phyloP scores from a whole-genome alignment of 73 alveolate species.

The Effrenium voratum region DNA sequence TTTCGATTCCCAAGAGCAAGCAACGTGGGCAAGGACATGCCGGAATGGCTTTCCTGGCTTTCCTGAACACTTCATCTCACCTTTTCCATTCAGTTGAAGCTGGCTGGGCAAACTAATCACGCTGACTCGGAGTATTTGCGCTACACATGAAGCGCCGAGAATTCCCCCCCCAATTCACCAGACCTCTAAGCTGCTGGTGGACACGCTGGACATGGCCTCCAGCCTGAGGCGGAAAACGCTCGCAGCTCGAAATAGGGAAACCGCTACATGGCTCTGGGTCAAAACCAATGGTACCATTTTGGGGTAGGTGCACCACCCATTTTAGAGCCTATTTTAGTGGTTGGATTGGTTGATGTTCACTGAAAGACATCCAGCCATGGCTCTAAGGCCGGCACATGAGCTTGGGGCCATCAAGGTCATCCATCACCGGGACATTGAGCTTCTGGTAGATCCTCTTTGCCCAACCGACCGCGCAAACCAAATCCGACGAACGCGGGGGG shows the following conservation, averaged over 20 bases:
- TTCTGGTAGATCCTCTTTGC: constrained; percentile 55
- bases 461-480: not conserved
- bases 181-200: constrained; percentile 62
- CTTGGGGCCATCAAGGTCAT: constrained; percentile 83
- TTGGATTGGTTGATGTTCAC: too few relatives aligned
- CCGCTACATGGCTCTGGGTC: not conserved
- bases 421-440: constrained; percentile 86
- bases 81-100: too few relatives aligned
- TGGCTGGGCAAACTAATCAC: too few relatives aligned
- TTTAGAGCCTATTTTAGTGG: too few relatives aligned
- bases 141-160: not conserved
- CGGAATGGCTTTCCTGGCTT: not conserved
- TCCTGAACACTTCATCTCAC: not conserved
- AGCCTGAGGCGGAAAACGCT: not conserved
- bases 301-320: too few relatives aligned
- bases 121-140: too few relatives aligned
- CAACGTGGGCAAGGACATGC: not conserved
- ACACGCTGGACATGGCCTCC: constrained; percentile 86
- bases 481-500: not conserved
- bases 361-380: too few relatives aligned
- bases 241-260: not conserved
- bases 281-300: too few relatives aligned
- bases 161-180: not conserved
- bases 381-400: too few relatives aligned
- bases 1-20: not conserved